A percentile compares a stretch with the other conserved stretches of the same genome.
Conservation (phyloP, 2,329 filamentous ascomycete species). For the Chaetomiaceae sp. region DNA sequence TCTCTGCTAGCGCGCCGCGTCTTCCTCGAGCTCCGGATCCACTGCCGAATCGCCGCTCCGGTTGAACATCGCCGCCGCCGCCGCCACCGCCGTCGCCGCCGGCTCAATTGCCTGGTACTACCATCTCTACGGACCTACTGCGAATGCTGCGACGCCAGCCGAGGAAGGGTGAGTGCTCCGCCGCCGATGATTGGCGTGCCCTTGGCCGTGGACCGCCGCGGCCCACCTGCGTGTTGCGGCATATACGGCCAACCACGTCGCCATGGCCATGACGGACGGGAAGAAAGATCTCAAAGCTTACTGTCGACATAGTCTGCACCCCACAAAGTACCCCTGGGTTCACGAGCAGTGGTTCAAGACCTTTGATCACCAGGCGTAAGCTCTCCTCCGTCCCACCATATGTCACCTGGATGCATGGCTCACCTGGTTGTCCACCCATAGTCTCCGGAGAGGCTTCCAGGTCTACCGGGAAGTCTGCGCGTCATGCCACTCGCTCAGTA, state of each 20-base stretch:
- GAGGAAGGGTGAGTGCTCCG: constrained; percentile 87
- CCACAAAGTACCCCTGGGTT: constrained; percentile 92
- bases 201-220: constrained; percentile 17
- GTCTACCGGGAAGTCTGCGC: constrained; percentile 99
- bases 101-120: constrained; percentile 96
- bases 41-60: constrained; percentile 70
- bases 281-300: constrained; percentile 28
- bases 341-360: constrained; percentile 90
- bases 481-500: constrained; percentile 92
- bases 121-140: constrained; percentile 86
- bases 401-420: constrained; percentile 36
- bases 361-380: constrained; percentile 95
- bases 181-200: constrained; percentile 2
- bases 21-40: constrained; percentile 69
- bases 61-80: constrained; percentile 80
- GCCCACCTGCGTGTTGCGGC: constrained; percentile 24
- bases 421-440: constrained; percentile 36
- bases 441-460: constrained; percentile 97
- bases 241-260: constrained; percentile 22
- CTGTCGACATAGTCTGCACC: constrained; percentile 66
- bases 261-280: constrained; percentile 1
- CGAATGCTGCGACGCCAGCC: constrained; percentile 83
- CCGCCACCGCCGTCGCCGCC: constrained; percentile 79
- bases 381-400: constrained; percentile 25
- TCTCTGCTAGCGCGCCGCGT: constrained; percentile 55